Base-by-base conservation (phyloP, 2,329 filamentous ascomycete genomes). In the Torrubiella hemipterigena region DNA sequence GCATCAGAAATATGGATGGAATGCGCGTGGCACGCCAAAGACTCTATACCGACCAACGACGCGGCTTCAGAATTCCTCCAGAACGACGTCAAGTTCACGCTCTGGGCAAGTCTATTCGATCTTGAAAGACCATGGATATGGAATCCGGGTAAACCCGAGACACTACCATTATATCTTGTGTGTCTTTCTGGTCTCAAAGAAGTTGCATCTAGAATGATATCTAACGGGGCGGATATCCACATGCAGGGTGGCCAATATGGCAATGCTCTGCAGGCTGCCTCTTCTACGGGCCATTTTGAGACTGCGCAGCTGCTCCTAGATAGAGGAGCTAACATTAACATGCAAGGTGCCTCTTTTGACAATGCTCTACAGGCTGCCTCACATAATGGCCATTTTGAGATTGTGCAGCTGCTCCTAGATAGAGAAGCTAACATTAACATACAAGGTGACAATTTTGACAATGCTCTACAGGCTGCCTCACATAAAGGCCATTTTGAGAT, bases 1-100 rank as follows among this genome's bases (percentile, higher is more conserved):
- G 39, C 45, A 7, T 40, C 42, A 30, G 22, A 34, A 12, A 26
- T 27, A n/a, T 48, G 41, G 45, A 38, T 28, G 10, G 17, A 17
- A 5, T 33, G 33, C 33, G 38, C 28, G 22, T 23, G 21, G 4
- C 32, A 25, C 11, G 36, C 36, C 17, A 22, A 39, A 29, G 21
- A 26, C 25, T 33, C 26, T 3, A 24, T 29, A 32, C 24, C 38
- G 18, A 24, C 34, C 17, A 24, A 33, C n/a, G 13, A 17, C 32
- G 23, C 12, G 13, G 30, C 16, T 13, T 27, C 37, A 13, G 28
- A n/a, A 6, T 44, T 44, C 19, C 15, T 45, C 17, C 25, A 31
- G 23, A 18, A 31, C 4, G 27, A 42, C 10, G 16, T 10, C 7
- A 36, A 36, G 16, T 41, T 40, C 16, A 26, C 8, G 20, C 20